These are phyloP conservation scores for Camelina laxa DNA, from an alignment of 345 rosid genomes.

Conservation along the genomic window DNA sequence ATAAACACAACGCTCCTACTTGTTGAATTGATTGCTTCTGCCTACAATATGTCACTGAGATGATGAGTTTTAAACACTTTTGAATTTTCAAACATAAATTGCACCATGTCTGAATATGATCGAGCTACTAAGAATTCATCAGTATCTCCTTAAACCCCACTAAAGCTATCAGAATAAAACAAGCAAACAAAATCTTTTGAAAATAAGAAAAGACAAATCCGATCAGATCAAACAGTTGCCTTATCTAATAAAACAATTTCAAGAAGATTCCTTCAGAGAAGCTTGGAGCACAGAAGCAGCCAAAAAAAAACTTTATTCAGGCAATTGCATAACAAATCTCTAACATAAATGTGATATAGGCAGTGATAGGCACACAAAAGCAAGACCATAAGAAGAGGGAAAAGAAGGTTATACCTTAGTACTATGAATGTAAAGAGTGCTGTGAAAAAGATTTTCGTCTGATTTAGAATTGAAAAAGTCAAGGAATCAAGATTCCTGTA, in stretches of 20 bases:
- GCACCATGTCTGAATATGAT: constrained; percentile 2
- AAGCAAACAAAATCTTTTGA: neutral
- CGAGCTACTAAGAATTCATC: neutral
- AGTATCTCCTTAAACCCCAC: neutral
- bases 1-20: constrained; percentile 79
- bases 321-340: neutral
- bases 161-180: neutral
- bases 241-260: neutral
- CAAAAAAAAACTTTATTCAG: neutral
- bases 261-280: neutral
- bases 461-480: constrained; percentile 92
- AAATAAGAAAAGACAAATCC: neutral
- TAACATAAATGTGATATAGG: neutral
- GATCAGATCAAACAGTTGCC: neutral
- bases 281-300: neutral
- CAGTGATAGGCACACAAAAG: neutral
- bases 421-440: constrained; percentile 83
- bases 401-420: constrained; percentile 61
- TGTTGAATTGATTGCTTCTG: constrained; percentile 93
- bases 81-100: neutral
- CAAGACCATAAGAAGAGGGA: constrained; percentile 3
- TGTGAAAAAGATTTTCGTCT: constrained; percentile 93
- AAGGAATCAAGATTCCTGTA: constrained; percentile 95
- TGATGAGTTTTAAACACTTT: constrained; percentile 11
- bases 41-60: constrained; percentile 51